phyloP scores from a whole-genome alignment of 805 yeast genomes.

The Metschnikowia drakensbergensis region DNA sequence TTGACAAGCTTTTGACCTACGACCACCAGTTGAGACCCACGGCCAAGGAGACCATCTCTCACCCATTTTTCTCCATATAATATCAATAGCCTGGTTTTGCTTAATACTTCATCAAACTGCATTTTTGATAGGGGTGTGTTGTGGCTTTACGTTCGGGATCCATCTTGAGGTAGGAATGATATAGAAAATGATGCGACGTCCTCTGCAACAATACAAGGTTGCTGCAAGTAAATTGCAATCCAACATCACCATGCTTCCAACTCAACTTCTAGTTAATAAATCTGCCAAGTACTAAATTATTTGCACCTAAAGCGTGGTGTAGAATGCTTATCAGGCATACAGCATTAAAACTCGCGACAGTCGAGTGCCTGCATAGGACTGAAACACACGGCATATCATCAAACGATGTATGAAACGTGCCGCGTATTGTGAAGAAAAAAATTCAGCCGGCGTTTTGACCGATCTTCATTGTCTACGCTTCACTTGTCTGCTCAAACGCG shows the following conservation, averaged over 20 bases:
- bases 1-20: slow-evolving; percentile 73
- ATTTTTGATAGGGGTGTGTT: neutral
- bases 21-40: slow-evolving; percentile 89
- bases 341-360: too few relatives aligned
- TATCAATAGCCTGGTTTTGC: neutral
- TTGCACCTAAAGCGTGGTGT: neutral
- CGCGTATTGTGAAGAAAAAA: neutral
- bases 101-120: neutral
- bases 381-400: neutral
- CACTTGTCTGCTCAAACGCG: neutral
- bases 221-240: neutral
- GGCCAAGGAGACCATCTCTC: slow-evolving; percentile 83
- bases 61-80: slow-evolving; percentile 37
- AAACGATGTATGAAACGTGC: neutral
- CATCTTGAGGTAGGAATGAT: slow-evolving; percentile 5
- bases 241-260: neutral
- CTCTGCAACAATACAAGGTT: neutral
- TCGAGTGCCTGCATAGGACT: neutral
- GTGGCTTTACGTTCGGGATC: slow-evolving; percentile 2
- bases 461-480: neutral
- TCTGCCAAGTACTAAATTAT: neutral
- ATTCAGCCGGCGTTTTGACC: neutral
- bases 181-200: slow-evolving; percentile 5
- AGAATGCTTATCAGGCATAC: neutral
- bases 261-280: neutral